Evolutionary conservation across 495 filamentous ascomycete genomes (phyloP), one percentile per base, ranked within the genome.

Genomic region (Pseudotulostoma volvatum): DNA sequence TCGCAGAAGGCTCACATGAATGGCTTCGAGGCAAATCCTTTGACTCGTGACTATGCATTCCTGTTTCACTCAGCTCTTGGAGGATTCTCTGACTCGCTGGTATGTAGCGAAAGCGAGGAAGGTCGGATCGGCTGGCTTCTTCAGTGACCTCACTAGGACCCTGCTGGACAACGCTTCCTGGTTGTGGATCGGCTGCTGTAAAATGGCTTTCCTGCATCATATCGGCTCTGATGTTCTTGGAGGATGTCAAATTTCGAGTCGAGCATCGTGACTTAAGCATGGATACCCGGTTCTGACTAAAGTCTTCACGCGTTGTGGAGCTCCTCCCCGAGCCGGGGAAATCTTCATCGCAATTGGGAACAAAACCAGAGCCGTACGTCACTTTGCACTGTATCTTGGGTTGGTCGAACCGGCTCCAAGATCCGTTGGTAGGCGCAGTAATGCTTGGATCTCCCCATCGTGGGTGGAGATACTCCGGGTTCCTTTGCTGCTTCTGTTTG

Each of bases 381-480:
- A 42, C 41, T 25, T 39, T 47, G 8, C 44, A 41, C 20, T 39
- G 46, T 7, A 39, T 46, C 46, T 54, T 51, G n/a, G 56, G 56
- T 23, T 56, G 59, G 8, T 61, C 44, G 36, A 52, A 52, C 40
- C 63, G 59, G 14, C 51, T 60, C 61, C 59, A 65, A 36, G 59
- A 56, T 2, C 58, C 59, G n/a, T 57, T 52, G 18, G 59, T 59
- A 2, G 56, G 63, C 5, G 57, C 56, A 0, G 56, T 53, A 16
- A 63, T 62, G 13, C 40, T 36, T 18, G 56, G 52, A 37, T 65
- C 60, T 7, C 61, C 63, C 57, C 56, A 61, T 30, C 60, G 50
- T 33, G 60, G 40, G 39, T 66, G 57, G 7, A 64, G 53, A 13
- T 51, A 53, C 28, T 21, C 34, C 4, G 18, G 40, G 23, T 5